Evolutionary conservation across 305 asterid species (phyloP), one percentile per base, ranked within the genome.

Genomic region (Fraxinus sp.): DNA sequence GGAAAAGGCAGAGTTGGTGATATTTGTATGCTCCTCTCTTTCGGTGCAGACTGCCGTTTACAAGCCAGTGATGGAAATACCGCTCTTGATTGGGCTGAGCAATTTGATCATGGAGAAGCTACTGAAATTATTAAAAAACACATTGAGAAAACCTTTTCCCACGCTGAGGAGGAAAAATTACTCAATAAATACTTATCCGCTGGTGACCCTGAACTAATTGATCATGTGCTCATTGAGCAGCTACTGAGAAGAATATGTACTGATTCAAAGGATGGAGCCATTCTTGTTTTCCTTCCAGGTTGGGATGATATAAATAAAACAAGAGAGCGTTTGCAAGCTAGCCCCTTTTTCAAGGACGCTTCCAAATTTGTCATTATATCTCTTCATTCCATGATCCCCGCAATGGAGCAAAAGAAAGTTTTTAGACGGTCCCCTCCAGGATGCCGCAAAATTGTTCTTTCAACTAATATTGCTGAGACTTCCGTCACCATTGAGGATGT

Each of bases 401-500:
- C 91, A 76, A 83, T 35, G 80, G 98, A 97, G 91, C 98, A 97
- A 84, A 94, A 88, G 93, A 92, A 90, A 90, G 96, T 93, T 72
- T 94, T 97, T 85, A 84, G 79, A 78, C 92, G 89, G 6, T 93
- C 95, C 37, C 90, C 91, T 70, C 88, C 81, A 71, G 98, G 97
- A 80, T 97, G 97, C 88, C 94, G 97, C 77, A 97, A 97, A 85
- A 92, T 97, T 70, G 86, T 94, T 86, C 98, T 97, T 77, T 93
- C 99, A 70, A 97, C 98, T 46, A 94, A 97, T 88, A 97, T 97
- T 78, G 98, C 98, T 18, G 99, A 97, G 92, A 91, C 99, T 78
- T 93, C 99, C 79, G 83, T 97, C 83, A 93, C 99, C 78, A 97
- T 97, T 71, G 98, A 93, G 28, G 99, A 97, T 87, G 97, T 94